Evolutionary conservation across 495 filamentous ascomycete genomes (phyloP).

Genomic region (Parmelia sp.): DNA sequence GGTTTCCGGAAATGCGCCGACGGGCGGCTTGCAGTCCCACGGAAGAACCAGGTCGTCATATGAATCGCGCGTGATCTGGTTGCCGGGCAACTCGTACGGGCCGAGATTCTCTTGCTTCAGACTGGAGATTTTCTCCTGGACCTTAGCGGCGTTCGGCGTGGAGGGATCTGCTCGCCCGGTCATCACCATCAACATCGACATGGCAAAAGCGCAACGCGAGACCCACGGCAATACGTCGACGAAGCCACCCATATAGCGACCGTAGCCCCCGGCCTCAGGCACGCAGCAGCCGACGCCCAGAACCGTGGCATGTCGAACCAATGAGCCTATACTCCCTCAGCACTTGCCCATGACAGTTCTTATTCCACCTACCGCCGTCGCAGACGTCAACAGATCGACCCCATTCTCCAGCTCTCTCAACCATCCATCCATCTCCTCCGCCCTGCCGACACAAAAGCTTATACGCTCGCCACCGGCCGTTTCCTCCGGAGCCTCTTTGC

Average conservation of each 20-base stretch:
- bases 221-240: constrained; percentile 21
- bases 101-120: constrained; percentile 31
- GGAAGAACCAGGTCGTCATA: constrained; percentile 46
- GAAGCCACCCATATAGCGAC: constrained; percentile 47
- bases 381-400: constrained; percentile 49
- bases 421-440: constrained; percentile 39
- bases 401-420: constrained; percentile 28
- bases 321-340: constrained; percentile 37
- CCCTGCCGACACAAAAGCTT: constrained; percentile 40
- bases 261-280: constrained; percentile 50
- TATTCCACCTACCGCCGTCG: constrained; percentile 36
- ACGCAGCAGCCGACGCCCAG: too few relatives aligned
- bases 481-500: constrained; percentile 27
- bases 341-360: neutral
- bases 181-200: neutral
- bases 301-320: too few relatives aligned
- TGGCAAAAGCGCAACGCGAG: neutral
- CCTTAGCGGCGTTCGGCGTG: constrained; percentile 31
- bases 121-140: constrained; percentile 32
- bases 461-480: constrained; percentile 30
- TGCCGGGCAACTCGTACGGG: constrained; percentile 36
- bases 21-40: constrained; percentile 38
- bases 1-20: constrained; percentile 37
- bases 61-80: constrained; percentile 30
- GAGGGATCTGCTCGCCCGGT: constrained; percentile 27